phyloP scores from a whole-genome alignment of 1,284 basidiomycete species.

The Fistulina hepatica region DNA sequence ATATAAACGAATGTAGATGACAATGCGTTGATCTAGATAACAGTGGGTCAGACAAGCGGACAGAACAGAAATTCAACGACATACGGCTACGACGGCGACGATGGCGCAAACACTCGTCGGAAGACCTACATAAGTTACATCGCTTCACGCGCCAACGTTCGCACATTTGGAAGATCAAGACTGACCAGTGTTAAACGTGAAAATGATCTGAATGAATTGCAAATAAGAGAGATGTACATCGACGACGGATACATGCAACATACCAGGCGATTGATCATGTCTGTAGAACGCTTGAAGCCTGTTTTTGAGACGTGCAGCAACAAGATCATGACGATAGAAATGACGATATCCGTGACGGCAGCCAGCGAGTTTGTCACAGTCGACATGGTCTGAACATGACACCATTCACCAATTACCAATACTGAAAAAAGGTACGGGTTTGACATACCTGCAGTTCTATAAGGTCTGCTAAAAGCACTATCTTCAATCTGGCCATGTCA shows the following conservation, averaged over 20 bases:
- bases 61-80: neutral
- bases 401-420: too few relatives aligned
- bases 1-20: neutral
- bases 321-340: neutral
- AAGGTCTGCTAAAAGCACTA: neutral
- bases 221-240: neutral
- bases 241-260: neutral
- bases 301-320: slow-evolving; percentile 1
- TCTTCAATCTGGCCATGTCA: neutral
- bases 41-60: neutral
- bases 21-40: slow-evolving; percentile 1
- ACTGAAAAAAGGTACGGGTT: neutral
- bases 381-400: neutral
- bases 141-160: too few relatives aligned
- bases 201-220: neutral
- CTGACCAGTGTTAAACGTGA: slow-evolving; percentile 1
- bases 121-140: too few relatives aligned
- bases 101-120: neutral
- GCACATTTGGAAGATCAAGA: too few relatives aligned
- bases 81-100: neutral
- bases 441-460: neutral
- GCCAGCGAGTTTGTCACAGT: neutral
- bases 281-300: neutral
- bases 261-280: neutral
- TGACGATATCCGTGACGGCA: neutral